A percentile compares a stretch with the other conserved stretches of the same genome.
phyloP scores from a whole-genome alignment of 148 eudicot genomes.

The Camellia granthamiana region DNA sequence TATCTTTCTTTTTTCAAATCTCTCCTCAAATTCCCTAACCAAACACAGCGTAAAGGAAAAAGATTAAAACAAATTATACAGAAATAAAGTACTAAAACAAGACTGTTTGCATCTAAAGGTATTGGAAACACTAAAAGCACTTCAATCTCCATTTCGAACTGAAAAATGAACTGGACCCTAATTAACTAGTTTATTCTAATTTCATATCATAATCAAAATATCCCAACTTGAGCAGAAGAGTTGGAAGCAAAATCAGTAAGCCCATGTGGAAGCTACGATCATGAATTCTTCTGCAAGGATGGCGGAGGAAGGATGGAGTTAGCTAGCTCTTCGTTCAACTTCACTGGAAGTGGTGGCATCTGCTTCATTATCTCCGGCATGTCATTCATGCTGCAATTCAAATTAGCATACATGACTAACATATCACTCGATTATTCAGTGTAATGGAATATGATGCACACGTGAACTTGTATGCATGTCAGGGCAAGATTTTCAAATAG shows the following conservation, averaged over 20 bases:
- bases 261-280: slow-evolving; percentile 14
- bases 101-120: not conserved
- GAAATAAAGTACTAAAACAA: not conserved
- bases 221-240: not conserved
- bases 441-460: not conserved
- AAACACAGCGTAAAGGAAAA: too few relatives aligned
- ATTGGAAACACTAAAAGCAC: not conserved
- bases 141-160: slow-evolving; percentile 7
- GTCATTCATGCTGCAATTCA: slow-evolving; percentile 64
- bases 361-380: slow-evolving; percentile 91
- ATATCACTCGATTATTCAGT: not conserved
- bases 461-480: not conserved
- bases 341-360: slow-evolving; percentile 95
- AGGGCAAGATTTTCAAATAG: not conserved
- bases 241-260: not conserved
- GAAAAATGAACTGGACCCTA: not conserved
- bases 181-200: slow-evolving; percentile 10
- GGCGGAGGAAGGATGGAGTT: slow-evolving; percentile 55
- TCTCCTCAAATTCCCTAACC: too few relatives aligned
- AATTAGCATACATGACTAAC: slow-evolving; percentile 1
- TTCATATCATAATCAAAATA: not conserved
- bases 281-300: slow-evolving; percentile 49
- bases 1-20: too few relatives aligned
- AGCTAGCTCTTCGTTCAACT: slow-evolving; percentile 82
- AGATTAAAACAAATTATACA: too few relatives aligned